Evolutionary conservation across 2,329 filamentous ascomycete species (phyloP).

Genomic region (Aureobasidium subglaciale): DNA sequence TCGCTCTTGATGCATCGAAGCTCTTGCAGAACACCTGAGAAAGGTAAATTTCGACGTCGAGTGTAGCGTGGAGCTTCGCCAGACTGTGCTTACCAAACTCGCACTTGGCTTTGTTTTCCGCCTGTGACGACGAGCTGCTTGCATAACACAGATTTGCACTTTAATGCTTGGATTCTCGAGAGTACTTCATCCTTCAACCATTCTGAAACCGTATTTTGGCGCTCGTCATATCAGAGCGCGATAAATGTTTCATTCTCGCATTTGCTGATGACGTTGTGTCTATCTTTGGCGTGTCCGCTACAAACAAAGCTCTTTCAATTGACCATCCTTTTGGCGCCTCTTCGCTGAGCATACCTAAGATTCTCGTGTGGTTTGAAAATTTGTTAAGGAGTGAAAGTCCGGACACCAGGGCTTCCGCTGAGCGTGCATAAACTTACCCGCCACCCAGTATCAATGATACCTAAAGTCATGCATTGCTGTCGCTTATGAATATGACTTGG

Average conservation of each 20-base stretch:
- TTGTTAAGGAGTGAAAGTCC: not conserved
- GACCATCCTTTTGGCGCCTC: not conserved
- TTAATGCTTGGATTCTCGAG: not conserved
- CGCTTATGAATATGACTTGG: not conserved
- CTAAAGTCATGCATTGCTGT: not conserved
- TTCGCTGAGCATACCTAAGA: not conserved
- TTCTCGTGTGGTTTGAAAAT: not conserved
- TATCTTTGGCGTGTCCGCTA: not conserved
- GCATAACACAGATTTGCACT: not conserved
- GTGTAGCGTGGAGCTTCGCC: slow-evolving; percentile 11
- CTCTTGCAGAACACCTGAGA: slow-evolving; percentile 19
- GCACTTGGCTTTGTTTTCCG: not conserved
- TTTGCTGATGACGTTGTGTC: not conserved
- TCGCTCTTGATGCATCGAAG: slow-evolving; percentile 11
- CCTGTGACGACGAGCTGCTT: not conserved
- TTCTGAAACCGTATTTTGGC: slow-evolving; percentile 10
- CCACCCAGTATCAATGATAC: not conserved
- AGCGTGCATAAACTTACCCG: slow-evolving; percentile 13
- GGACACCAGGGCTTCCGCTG: not conserved
- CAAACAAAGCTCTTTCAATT: not conserved
- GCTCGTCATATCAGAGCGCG: not conserved
- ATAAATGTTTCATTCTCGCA: not conserved
- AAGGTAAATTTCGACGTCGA: slow-evolving; percentile 26
- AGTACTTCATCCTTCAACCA: not conserved
- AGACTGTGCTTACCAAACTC: slow-evolving; percentile 11